phyloP scores from a whole-genome alignment of 2,329 filamentous ascomycete species.

The Penicillium sp. region DNA sequence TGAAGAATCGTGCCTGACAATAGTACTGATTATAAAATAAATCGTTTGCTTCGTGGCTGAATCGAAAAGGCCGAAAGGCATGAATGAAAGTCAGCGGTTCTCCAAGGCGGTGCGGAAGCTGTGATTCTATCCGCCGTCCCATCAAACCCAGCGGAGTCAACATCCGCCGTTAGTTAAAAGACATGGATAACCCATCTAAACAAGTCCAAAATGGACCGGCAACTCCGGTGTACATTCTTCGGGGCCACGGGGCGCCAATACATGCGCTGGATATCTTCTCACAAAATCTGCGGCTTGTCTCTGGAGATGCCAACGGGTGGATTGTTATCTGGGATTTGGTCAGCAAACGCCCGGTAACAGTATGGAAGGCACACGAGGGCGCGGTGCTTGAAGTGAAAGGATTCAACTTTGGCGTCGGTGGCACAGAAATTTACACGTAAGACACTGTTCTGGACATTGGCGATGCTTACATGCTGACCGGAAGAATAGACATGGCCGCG shows the following conservation, averaged over 20 bases:
- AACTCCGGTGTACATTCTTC: constrained; percentile 70
- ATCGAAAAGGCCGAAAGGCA: too few relatives aligned
- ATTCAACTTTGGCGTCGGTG: constrained; percentile 50
- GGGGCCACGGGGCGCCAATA: constrained; percentile 80
- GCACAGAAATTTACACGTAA: constrained; percentile 80
- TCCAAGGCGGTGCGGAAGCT: neutral
- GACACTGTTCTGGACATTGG: constrained; percentile 27
- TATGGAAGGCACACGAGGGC: constrained; percentile 82
- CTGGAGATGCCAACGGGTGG: constrained; percentile 88
- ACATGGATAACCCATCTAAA: neutral
- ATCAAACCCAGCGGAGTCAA: neutral
- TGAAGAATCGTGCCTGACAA: too few relatives aligned
- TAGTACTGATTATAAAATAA: too few relatives aligned
- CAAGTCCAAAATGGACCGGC: constrained; percentile 38
- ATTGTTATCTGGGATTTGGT: constrained; percentile 82
- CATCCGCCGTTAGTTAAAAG: neutral
- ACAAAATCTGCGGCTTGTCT: constrained; percentile 73
- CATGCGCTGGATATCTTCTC: constrained; percentile 74
- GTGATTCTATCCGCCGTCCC: neutral
- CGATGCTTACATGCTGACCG: constrained; percentile 11
- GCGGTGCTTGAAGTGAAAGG: constrained; percentile 72
- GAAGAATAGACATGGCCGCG: constrained; percentile 76
- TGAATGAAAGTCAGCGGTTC: neutral
- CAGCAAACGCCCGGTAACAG: constrained; percentile 75
- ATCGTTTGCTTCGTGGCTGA: too few relatives aligned